Base-by-base conservation (phyloP, 768 basidiomycete genomes). In the Suillus sp. region DNA sequence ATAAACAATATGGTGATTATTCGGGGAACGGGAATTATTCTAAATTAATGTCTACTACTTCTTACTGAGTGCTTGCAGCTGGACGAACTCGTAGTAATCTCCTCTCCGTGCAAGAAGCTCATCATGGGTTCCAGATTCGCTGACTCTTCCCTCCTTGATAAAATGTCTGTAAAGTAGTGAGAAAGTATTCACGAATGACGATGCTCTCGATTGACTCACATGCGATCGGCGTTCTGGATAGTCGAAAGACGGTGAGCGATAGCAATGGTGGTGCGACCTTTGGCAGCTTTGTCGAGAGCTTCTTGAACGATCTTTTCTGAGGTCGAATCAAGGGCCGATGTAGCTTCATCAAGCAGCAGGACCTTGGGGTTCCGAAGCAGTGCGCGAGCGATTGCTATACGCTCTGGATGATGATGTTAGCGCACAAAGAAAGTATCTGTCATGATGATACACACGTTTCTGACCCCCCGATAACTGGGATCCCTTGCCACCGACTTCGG, bases 221-320 rank as follows among this genome's bases (percentile, higher is more conserved):
- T 97, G 75, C 86, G 79, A 74, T 96, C 88, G 13, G 94, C 93
- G 69, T 93, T 92, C 75, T 96, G 93, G 67, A 97, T 96, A 4
- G 92, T 95, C 20, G 91, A 92, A 64, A 99, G 78, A 59, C 97
- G 85, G 78, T 99, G 97, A 2, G 96, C 96, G 66, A 99, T 96
- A 18, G 96, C 92, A 64, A 96, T 90, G 6, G 95, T 97, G 8
- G 96, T 96, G 62, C 96, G 85, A 45, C 95, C 96, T 77, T 87
- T 91, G 3, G 95, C 89, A 9, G 96, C 97, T 70, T 87, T 84
- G 76, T 99, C 97, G 32, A 99, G 83, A 4, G 97, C 97, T 9
- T 86, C 90, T 71, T 99, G 96, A 7, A 99, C 97, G 54, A 99
- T 89, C 75, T 92, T 93, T 77, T 97, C 96, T 22, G 91, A 93